These are phyloP conservation scores for Mediolabrus comicus DNA, from an alignment of 108 stramenopile species.

Conservation along the genomic window DNA sequence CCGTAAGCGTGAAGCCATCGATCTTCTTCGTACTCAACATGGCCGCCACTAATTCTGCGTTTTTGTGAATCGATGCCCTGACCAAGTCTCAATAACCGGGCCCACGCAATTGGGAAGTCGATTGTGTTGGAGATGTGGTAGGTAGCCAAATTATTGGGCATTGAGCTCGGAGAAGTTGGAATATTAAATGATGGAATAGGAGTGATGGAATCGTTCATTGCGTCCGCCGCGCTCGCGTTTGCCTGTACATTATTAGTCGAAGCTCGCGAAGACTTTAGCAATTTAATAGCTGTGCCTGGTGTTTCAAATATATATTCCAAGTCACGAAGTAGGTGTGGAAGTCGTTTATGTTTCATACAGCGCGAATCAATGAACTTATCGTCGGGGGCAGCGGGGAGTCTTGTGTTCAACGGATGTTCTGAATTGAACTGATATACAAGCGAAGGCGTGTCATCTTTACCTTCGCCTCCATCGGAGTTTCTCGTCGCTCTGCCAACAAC, in stretches of 20 bases:
- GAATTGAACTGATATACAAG: constrained; percentile 68
- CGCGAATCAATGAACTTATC: constrained; percentile 88
- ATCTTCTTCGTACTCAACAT: constrained; percentile 86
- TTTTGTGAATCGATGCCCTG: constrained; percentile 91
- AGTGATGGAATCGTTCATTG: constrained; percentile 27
- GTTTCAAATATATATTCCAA: constrained; percentile 92
- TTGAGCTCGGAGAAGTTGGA: neutral
- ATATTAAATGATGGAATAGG: constrained; percentile 27
- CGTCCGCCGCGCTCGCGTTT: neutral
- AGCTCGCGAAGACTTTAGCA: constrained; percentile 50
- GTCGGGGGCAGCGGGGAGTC: constrained; percentile 78
- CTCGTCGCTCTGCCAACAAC: constrained; percentile 54
- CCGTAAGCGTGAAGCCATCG: constrained; percentile 87
- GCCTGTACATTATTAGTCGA: constrained; percentile 17
- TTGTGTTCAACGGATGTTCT: constrained; percentile 73
- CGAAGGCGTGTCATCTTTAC: constrained; percentile 30
- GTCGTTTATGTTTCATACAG: constrained; percentile 80
- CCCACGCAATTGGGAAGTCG: constrained; percentile 73
- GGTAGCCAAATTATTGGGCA: constrained; percentile 31
- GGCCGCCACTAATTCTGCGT: constrained; percentile 79
- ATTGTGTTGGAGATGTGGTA: constrained; percentile 56
- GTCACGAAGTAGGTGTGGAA: constrained; percentile 85
- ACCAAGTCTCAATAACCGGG: constrained; percentile 70
- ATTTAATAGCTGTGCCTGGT: constrained; percentile 75
- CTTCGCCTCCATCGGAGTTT: constrained; percentile 43